Evolutionary conservation across 1,284 basidiomycete genomes (phyloP).

Genomic region (Marasmius oreades): DNA sequence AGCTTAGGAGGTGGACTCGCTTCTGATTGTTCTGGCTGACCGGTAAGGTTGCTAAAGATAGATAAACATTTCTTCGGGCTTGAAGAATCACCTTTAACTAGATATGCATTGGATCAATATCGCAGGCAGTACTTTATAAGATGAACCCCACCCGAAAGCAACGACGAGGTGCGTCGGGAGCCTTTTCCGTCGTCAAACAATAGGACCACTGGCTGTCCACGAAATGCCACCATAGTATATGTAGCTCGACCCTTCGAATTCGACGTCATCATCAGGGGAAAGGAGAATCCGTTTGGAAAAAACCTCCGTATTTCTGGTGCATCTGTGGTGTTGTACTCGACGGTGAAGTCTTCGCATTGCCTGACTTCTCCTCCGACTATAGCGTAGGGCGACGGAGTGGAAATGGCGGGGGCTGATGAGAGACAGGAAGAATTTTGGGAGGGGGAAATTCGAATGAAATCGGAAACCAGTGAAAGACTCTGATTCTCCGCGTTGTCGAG

Average conservation of each 20-base stretch:
- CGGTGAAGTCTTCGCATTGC: conserved; percentile 49
- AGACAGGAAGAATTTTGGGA: conserved; percentile 44
- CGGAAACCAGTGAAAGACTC: conserved; percentile 41
- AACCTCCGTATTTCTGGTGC: conserved; percentile 44
- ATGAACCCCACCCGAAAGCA: conserved; percentile 31
- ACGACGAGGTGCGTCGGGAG: conserved; percentile 29
- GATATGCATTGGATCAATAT: conserved; percentile 5
- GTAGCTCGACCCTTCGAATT: conserved; percentile 29
- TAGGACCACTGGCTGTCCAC: conserved; percentile 38
- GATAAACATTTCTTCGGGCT: conserved; percentile 23
- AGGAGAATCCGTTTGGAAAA: conserved; percentile 38
- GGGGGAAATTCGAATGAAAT: conserved; percentile 42
- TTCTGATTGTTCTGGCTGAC: background rate
- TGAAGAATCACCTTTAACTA: conserved; percentile 27
- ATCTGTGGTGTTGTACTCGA: conserved; percentile 35
- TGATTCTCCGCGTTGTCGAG: conserved; percentile 43
- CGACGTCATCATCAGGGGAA: conserved; percentile 31
- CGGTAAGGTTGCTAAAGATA: background rate
- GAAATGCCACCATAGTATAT: conserved; percentile 40
- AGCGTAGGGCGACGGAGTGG: conserved; percentile 24
- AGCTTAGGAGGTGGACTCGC: conserved; percentile 4
- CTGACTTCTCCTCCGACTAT: conserved; percentile 25
- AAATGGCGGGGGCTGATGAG: conserved; percentile 15
- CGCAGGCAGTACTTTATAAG: background rate
- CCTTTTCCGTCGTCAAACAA: conserved; percentile 32